Evolutionary conservation across 176 grass and related monocot genomes (phyloP).

Genomic region (Alopecurus myosuroides): DNA sequence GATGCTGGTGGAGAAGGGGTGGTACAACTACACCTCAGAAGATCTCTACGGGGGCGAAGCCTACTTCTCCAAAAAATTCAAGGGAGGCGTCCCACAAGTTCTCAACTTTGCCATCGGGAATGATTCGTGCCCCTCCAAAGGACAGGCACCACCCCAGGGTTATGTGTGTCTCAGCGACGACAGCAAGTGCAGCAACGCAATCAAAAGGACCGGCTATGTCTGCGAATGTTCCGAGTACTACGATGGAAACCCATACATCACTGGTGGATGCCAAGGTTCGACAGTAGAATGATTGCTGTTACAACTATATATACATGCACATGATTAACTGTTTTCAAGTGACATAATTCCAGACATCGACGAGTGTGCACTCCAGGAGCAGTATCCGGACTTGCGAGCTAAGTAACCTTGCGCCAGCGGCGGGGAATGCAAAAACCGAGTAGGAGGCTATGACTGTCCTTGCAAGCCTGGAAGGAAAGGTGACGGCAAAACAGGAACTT

Average conservation of each 20-base stretch:
- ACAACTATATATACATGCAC: background rate
- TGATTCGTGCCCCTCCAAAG: background rate
- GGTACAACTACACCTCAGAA: background rate
- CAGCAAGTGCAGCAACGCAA: background rate
- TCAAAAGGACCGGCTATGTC: background rate
- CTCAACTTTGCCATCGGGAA: background rate
- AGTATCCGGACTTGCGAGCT: background rate
- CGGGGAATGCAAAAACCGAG: background rate
- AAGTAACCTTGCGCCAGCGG: background rate
- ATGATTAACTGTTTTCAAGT: background rate
- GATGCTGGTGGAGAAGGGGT: background rate
- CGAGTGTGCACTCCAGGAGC: background rate
- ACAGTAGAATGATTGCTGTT: background rate
- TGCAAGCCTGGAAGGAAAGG: background rate
- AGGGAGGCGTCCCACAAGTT: background rate
- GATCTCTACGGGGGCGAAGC: background rate
- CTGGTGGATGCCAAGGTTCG: background rate
- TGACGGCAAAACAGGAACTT: background rate
- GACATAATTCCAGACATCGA: background rate
- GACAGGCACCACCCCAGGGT: background rate
- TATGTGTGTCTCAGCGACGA: background rate
- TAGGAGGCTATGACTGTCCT: background rate
- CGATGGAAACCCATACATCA: background rate
- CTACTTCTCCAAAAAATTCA: background rate
- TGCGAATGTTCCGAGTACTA: background rate